phyloP scores from a whole-genome alignment of 495 filamentous ascomycete genomes.

The Hyphodiscus hymeniophilus region DNA sequence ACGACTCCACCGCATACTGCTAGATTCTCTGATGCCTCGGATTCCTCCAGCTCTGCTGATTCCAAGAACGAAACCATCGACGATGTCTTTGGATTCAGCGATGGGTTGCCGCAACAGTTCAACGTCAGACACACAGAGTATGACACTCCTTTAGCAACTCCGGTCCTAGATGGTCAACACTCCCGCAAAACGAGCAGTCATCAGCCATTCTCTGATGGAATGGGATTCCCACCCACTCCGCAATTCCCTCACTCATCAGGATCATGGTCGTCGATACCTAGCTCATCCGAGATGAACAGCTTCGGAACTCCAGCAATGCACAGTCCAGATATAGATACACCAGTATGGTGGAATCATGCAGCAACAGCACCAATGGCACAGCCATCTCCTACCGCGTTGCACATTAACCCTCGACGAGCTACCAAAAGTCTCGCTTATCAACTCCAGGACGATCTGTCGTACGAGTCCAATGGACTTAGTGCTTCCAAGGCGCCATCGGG shows the following conservation, averaged over 20 bases:
- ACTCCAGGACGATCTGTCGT: slow-evolving; percentile 16
- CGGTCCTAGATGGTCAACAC: slow-evolving; percentile 5
- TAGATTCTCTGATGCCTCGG: slow-evolving; percentile 1
- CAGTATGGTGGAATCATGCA: slow-evolving; percentile 21
- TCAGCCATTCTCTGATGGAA: not conserved
- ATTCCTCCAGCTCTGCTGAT: not conserved
- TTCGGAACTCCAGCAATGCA: slow-evolving; percentile 5
- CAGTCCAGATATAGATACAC: slow-evolving; percentile 3
- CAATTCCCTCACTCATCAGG: slow-evolving; percentile 5
- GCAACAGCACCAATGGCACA: slow-evolving; percentile 16
- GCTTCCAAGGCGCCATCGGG: slow-evolving; percentile 10
- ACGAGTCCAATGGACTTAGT: slow-evolving; percentile 5
- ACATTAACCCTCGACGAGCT: slow-evolving; percentile 14
- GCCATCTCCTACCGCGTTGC: slow-evolving; percentile 12
- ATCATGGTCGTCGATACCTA: slow-evolving; percentile 12
- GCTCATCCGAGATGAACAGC: not conserved
- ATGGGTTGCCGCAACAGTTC: not conserved
- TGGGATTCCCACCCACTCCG: slow-evolving; percentile 12
- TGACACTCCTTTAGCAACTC: slow-evolving; percentile 18
- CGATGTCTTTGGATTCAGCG: not conserved
- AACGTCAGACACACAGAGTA: not conserved
- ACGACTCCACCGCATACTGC: slow-evolving; percentile 6
- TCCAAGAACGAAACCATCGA: not conserved
- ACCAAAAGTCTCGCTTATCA: slow-evolving; percentile 17
- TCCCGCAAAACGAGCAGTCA: slow-evolving; percentile 9